These are phyloP conservation scores for Dalbergia cochinchinensis DNA, from an alignment of 306 rosid species.

Conservation along the genomic window DNA sequence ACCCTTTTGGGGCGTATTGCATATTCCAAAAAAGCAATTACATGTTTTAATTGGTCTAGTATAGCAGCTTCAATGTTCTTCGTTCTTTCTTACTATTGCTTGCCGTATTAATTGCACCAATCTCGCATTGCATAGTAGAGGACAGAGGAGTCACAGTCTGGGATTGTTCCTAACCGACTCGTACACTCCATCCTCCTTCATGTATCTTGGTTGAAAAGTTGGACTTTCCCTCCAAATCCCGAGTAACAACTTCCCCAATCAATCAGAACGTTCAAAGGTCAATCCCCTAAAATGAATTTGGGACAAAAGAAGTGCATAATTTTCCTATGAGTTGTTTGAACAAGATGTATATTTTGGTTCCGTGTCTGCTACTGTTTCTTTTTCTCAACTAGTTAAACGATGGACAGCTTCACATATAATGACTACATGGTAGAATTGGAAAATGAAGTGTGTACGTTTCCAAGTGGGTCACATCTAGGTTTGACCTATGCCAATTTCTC, in stretches of 20 bases:
- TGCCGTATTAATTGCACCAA: conserved; percentile 46
- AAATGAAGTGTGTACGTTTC: too few species aligned
- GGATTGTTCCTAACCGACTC: not conserved
- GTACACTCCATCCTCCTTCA: not conserved
- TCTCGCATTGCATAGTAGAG: not conserved
- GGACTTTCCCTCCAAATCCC: not conserved
- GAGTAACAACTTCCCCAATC: not conserved
- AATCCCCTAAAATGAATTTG: too few species aligned
- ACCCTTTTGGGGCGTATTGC: not conserved
- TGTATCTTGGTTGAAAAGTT: not conserved
- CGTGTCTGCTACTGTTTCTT: too few species aligned
- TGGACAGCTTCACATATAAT: too few species aligned
- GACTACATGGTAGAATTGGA: too few species aligned
- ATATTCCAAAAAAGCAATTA: not conserved
- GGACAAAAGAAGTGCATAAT: too few species aligned
- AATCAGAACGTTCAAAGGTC: too few species aligned
- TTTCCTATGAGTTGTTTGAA: too few species aligned
- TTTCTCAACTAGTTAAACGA: too few species aligned
- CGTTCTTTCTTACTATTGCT: conserved; percentile 24
- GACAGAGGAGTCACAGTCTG: conserved; percentile 4
- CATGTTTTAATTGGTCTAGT: not conserved
- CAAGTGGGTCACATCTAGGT: not conserved
- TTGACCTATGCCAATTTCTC: not conserved
- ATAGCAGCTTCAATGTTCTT: not conserved
- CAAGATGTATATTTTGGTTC: too few species aligned